Base-by-base conservation (phyloP, 192 early-diverging fungal species). In the Backusella morwellensis region DNA sequence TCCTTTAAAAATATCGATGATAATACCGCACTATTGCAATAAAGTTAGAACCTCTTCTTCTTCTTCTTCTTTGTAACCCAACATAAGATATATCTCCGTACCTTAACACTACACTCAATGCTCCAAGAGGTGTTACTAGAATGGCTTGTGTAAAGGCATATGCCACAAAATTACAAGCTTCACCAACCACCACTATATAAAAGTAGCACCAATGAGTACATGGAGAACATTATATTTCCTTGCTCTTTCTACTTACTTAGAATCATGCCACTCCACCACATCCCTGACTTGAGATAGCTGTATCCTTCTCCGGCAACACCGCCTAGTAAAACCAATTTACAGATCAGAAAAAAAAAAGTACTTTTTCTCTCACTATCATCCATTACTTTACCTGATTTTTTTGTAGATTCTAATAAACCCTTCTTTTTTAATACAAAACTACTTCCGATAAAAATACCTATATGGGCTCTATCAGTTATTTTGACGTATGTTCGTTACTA, bases 121-220 rank as follows among this genome's bases (percentile, higher is more conserved):
- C 96, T 35, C 97, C 97, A 41, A 99, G 83, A 42, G 97, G 97
- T 14, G 97, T 99, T 12, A 99, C 96, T 44, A 99, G 79, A 47
- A 99, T 95, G n/a, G 97, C 97, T 3, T 94, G 96, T n/a, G 96
- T 94, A 86, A 95, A 99, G 40, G 94, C 91, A 79, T 99, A 99
- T n/a, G 97, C 97, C 2, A 94, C 87, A 88, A 99, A 97, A 85
- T 99, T 99, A 73, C 94, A 94, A 63, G 93, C 83, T 86, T 99
- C 97, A 29, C 97, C 97, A 59, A 97, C 78, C 21, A 93, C 91
- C 97, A 99, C 94, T 95, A 87, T 68, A 66, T 54, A 34, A 75
- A 44, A 56, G 74, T 26, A 50, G 26, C 14, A 26, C 47, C 47
- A 59, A 47, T 68, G 41, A 54, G 40, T 38, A 40, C 6, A 42